Evolutionary conservation across 345 rosid species (phyloP).

Genomic region (Citrus cavaleriei): DNA sequence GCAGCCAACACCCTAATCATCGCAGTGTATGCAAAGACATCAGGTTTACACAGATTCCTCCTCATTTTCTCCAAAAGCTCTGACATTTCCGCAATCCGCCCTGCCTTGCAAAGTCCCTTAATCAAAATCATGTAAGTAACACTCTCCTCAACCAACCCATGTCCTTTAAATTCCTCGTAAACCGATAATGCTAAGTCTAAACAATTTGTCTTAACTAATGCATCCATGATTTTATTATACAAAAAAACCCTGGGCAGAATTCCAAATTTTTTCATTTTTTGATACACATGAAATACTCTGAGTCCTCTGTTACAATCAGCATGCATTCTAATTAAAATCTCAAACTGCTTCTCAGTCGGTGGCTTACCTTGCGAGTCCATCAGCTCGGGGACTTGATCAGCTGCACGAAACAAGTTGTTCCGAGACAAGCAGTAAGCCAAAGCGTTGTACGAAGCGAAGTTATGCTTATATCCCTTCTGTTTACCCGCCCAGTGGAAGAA

Average conservation of each 20-base stretch:
- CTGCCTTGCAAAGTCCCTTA: constrained; percentile 74
- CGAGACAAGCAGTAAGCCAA: constrained; percentile 81
- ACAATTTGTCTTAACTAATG: constrained; percentile 54
- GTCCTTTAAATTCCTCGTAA: constrained; percentile 71
- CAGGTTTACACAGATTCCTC: constrained; percentile 62
- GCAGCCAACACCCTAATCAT: constrained; percentile 62
- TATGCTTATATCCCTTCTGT: constrained; percentile 77
- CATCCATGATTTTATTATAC: constrained; percentile 80
- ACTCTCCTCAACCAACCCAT: constrained; percentile 71
- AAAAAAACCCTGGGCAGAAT: constrained; percentile 64
- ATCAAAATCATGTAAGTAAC: constrained; percentile 73
- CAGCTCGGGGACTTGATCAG: constrained; percentile 83
- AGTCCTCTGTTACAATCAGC: constrained; percentile 72
- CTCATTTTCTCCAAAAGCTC: constrained; percentile 71
- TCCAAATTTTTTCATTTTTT: constrained; percentile 86
- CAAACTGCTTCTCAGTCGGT: constrained; percentile 82
- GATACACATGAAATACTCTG: constrained; percentile 74
- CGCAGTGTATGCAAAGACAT: constrained; percentile 85
- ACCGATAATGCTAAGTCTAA: constrained; percentile 74
- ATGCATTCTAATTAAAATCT: constrained; percentile 94
- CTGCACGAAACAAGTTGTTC: constrained; percentile 59
- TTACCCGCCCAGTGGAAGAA: constrained; percentile 95
- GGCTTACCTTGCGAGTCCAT: constrained; percentile 83
- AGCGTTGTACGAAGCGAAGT: constrained; percentile 81
- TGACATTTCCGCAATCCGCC: constrained; percentile 55